phyloP scores from a whole-genome alignment of 176 grass and related monocot species.

The Metroxylon sagu region DNA sequence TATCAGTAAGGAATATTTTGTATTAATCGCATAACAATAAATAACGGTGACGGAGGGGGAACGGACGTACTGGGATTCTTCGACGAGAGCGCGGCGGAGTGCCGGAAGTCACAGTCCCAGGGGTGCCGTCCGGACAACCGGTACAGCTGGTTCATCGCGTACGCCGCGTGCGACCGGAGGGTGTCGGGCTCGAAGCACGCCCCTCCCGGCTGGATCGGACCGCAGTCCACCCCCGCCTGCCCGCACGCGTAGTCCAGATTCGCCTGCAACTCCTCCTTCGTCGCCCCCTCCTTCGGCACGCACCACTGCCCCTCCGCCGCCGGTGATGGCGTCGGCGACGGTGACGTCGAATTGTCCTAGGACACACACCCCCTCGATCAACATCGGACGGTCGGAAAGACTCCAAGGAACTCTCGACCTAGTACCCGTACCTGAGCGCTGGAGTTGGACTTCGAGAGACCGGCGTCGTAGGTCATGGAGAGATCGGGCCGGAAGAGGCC shows the following conservation, averaged over 20 bases:
- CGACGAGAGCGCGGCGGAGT: slow-evolving; percentile 56
- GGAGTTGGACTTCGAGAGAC: slow-evolving; percentile 24
- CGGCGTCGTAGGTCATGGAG: slow-evolving; percentile 57
- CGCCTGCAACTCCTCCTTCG: slow-evolving; percentile 57
- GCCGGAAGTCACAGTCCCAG: slow-evolving; percentile 75
- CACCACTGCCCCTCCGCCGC: slow-evolving; percentile 45
- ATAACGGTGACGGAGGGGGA: too few species aligned
- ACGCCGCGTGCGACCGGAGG: slow-evolving; percentile 76
- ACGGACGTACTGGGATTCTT: slow-evolving; percentile 69
- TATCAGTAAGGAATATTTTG: too few species aligned
- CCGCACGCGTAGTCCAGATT: slow-evolving; percentile 79
- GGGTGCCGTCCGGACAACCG: slow-evolving; percentile 54
- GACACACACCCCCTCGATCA: too few species aligned
- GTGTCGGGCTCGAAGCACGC: slow-evolving; percentile 84
- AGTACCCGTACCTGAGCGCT: too few species aligned
- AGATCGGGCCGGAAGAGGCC: slow-evolving; percentile 79
- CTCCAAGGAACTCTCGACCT: too few species aligned
- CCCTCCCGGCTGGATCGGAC: slow-evolving; percentile 61
- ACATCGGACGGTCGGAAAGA: too few species aligned
- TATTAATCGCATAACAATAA: too few species aligned
- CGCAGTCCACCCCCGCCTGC: slow-evolving; percentile 66
- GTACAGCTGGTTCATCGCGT: slow-evolving; percentile 94
- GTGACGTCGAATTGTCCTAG: too few species aligned
- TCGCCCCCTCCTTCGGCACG: slow-evolving; percentile 49
- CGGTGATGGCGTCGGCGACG: too few species aligned